A percentile compares a stretch with the other conserved stretches of the same genome.
Evolutionary conservation across 345 rosid species (phyloP).

Genomic region (Atalantia buxifolia): DNA sequence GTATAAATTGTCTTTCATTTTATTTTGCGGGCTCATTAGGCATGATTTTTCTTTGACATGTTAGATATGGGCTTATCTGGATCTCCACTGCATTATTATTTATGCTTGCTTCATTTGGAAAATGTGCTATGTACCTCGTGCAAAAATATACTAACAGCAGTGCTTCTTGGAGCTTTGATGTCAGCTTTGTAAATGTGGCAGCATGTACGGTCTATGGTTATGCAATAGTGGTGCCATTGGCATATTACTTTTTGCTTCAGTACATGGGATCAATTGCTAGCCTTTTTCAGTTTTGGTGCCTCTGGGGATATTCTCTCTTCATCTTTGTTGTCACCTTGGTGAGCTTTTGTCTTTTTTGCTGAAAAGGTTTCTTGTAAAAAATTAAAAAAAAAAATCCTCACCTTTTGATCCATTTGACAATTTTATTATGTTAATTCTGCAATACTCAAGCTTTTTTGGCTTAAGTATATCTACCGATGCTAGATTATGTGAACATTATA

Average conservation of each 20-base stretch:
- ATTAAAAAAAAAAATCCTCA: not conserved
- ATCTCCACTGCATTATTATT: constrained; percentile 86
- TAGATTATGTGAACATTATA: not conserved
- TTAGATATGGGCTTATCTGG: constrained; percentile 92
- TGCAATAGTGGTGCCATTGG: constrained; percentile 73
- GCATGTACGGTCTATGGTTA: constrained; percentile 64
- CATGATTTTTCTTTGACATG: constrained; percentile 10
- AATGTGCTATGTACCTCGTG: constrained; percentile 80
- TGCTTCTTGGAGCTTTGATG: constrained; percentile 84
- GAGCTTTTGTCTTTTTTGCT: constrained; percentile 30
- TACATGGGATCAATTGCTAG: constrained; percentile 82
- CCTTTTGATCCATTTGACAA: no score
- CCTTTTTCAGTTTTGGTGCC: constrained; percentile 84
- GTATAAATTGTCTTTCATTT: not conserved
- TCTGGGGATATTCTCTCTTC: constrained; percentile 97
- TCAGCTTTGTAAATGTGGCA: constrained; percentile 71
- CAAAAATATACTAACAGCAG: constrained; percentile 43
- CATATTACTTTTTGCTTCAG: constrained; percentile 72
- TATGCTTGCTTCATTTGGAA: constrained; percentile 77
- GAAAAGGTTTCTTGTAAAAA: not conserved
- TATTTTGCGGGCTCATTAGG: not conserved
- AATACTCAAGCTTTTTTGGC: not conserved
- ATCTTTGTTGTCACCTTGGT: constrained; percentile 68
- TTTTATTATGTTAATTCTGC: no score
- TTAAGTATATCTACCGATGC: not conserved